Percentiles rank a stretch among this genome's conserved stretches.
Conservation (phyloP, 2,329 filamentous ascomycete genomes). For the Paecilomyces variotii region DNA sequence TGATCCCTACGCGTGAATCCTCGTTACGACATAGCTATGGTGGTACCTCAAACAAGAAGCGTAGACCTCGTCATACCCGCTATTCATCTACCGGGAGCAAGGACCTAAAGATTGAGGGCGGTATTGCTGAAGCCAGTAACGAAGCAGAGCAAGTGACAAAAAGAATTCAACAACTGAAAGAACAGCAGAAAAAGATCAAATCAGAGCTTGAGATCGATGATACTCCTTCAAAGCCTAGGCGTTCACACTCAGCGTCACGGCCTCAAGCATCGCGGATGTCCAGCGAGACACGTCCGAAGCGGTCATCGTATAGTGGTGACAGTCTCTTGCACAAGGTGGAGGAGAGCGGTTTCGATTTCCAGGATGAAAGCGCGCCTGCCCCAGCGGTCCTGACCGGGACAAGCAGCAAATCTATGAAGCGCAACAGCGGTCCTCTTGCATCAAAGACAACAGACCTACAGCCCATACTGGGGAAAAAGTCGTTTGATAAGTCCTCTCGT, state of each 20-base stretch:
- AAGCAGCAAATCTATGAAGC: slow-evolving; percentile 25
- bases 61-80: slow-evolving; percentile 38
- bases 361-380: slow-evolving; percentile 61
- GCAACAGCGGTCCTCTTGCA: slow-evolving; percentile 18
- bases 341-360: slow-evolving; percentile 12
- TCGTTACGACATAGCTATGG: slow-evolving; percentile 53
- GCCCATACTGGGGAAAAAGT: slow-evolving; percentile 16
- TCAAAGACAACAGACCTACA: slow-evolving; percentile 20
- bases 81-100: slow-evolving; percentile 30
- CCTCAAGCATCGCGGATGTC: slow-evolving; percentile 10
- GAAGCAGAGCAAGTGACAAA: slow-evolving; percentile 51
- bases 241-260: slow-evolving; percentile 7
- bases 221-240: slow-evolving; percentile 18
- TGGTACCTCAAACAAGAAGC: slow-evolving; percentile 45
- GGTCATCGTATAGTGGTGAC: slow-evolving; percentile 4
- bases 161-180: slow-evolving; percentile 50
- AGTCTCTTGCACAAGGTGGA: slow-evolving; percentile 18
- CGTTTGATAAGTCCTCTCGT: slow-evolving; percentile 23
- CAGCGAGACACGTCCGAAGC: slow-evolving; percentile 11
- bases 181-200: slow-evolving; percentile 49
- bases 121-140: slow-evolving; percentile 27
- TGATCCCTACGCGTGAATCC: slow-evolving; percentile 61
- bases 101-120: slow-evolving; percentile 32
- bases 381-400: slow-evolving; percentile 58
- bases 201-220: slow-evolving; percentile 37